Base-by-base conservation (phyloP, 306 rosid genomes). In the Glycyrrhiza uralensis region DNA sequence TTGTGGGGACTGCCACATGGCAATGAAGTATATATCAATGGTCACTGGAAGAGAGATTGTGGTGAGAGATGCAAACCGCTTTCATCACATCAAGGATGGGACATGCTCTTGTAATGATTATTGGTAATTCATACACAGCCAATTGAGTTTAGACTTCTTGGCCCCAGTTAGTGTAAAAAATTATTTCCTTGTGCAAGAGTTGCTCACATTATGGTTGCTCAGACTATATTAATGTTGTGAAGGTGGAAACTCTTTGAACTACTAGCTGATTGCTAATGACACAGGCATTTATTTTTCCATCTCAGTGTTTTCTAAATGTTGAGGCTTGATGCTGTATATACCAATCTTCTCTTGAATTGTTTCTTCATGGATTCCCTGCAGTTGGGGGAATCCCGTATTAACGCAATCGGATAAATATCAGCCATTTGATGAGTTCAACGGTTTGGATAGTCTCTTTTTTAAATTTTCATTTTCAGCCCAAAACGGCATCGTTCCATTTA, bases 81-180 rank as follows among this genome's bases (percentile, higher is more conserved):
- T 86, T 82, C 93, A 88, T 82, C 93, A 86, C 59, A 71, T 86
- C 39, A 86, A 80, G 58, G 76, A 71, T 82, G 93, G 93, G 42
- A 77, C 36, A 47, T 88, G 93, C 66, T 88, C 90, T 67, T 88
- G 93, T 71, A 80, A 82, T 82, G 90, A 86, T 50, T 88, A 86
- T 69, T 86, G 88, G 93, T 88, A 79, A 83, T 67, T 7, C 26
- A 46, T 42, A 51, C 13, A 66, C 42, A 13, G 66, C n/a, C 30
- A 52, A 30, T 23, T 30, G 38, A 46, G 66, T 50, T 18, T 13
- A 20, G 15, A 65, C 24, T 65, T 66, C 56, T 39, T 19, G 12
- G 32, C 35, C 72, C 7, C 13, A 10, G 20, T 8, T 6, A 67
- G 49, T 51, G 66, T 42, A 32, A 76, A 54, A 28, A 33, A 36